Evolutionary conservation across 805 yeast species (phyloP).

Genomic region (Wickerhamomyces bovis): DNA sequence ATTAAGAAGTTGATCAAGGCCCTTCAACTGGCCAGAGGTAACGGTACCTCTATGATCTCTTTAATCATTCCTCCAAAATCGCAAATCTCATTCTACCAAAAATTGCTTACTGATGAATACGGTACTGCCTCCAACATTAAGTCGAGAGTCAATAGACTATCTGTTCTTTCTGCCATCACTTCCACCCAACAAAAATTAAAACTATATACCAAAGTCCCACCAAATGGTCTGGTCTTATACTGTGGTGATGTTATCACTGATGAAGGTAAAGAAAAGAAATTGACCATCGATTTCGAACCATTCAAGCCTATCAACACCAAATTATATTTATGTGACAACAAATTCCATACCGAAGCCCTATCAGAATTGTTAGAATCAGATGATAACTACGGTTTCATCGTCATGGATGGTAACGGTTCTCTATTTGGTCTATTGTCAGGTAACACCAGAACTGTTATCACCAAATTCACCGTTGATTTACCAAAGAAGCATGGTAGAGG

Average conservation of each 20-base stretch:
- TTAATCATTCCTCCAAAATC: constrained; percentile 93
- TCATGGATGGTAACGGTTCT: constrained; percentile 99
- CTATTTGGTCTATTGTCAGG: constrained; percentile 93
- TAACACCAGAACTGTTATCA: constrained; percentile 92
- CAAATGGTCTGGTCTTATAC: constrained; percentile 90
- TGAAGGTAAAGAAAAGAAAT: constrained; percentile 96
- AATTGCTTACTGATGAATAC: constrained; percentile 94
- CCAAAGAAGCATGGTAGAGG: constrained; percentile 99
- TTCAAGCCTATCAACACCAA: constrained; percentile 99
- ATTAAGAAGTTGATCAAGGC: constrained; percentile 89
- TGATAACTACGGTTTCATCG: constrained; percentile 94
- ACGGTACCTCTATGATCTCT: constrained; percentile 98
- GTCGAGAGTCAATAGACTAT: constrained; percentile 93
- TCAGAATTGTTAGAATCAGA: constrained; percentile 92
- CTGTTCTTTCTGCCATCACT: constrained; percentile 94
- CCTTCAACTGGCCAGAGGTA: constrained; percentile 90
- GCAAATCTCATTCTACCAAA: constrained; percentile 81
- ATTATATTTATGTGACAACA: constrained; percentile 90
- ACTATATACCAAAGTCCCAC: constrained; percentile 83
- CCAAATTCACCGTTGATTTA: constrained; percentile 93
- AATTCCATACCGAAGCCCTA: constrained; percentile 95
- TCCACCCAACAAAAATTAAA: constrained; percentile 97
- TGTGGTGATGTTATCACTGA: constrained; percentile 98
- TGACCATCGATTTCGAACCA: constrained; percentile 96
- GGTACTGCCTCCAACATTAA: constrained; percentile 98